These are phyloP conservation scores for Trichoderma koningiopsis DNA, from an alignment of 2,329 filamentous ascomycete species.

Conservation along the genomic window DNA sequence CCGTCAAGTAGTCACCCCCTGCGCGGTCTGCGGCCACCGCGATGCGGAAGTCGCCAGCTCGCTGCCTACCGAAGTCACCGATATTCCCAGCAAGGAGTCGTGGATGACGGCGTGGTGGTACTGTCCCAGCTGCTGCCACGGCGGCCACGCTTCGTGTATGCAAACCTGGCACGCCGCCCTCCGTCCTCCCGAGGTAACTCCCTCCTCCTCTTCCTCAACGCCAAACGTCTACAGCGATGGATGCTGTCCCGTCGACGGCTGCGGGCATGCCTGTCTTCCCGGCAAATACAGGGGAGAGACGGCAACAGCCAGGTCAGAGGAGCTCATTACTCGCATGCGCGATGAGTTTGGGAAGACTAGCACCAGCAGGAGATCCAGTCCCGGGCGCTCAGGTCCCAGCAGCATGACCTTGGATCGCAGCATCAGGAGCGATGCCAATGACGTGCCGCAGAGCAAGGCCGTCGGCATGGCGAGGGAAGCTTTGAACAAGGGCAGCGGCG, in stretches of 20 bases:
- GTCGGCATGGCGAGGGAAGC: conserved; percentile 62
- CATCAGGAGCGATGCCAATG: conserved; percentile 51
- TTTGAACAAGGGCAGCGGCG: conserved; percentile 41
- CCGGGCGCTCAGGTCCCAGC: conserved; percentile 27
- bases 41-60: conserved; percentile 49
- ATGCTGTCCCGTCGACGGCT: conserved; percentile 66
- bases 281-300: conserved; percentile 57
- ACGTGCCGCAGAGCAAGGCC: conserved; percentile 61
- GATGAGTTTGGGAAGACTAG: conserved; percentile 33
- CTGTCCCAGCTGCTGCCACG: conserved; percentile 63
- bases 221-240: conserved; percentile 51
- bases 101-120: conserved; percentile 60
- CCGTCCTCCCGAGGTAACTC: conserved; percentile 29
- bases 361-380: conserved; percentile 37
- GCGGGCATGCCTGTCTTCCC: conserved; percentile 64
- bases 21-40: conserved; percentile 60
- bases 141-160: conserved; percentile 63
- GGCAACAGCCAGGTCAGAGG: conserved; percentile 50
- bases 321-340: conserved; percentile 44
- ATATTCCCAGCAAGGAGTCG: conserved; percentile 29
- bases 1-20: conserved; percentile 54
- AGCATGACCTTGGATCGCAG: conserved; percentile 27
- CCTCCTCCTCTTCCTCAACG: conserved; percentile 11
- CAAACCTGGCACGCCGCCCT: conserved; percentile 58
- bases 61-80: conserved; percentile 38